phyloP scores from a whole-genome alignment of 768 basidiomycete genomes.

The Pleurotus platypus region DNA sequence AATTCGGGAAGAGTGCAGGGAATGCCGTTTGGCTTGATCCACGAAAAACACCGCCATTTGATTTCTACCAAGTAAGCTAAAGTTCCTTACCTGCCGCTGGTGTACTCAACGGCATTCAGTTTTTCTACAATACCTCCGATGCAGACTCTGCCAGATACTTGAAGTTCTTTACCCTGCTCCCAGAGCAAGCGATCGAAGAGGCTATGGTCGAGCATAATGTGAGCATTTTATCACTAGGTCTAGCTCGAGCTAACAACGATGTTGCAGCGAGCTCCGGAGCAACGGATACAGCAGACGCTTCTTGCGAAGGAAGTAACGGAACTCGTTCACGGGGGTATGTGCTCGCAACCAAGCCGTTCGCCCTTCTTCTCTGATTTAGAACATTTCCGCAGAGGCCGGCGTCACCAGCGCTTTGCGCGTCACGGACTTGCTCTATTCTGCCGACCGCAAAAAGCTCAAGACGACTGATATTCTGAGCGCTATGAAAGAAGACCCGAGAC shows the following conservation, averaged over 20 bases:
- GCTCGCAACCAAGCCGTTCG: conserved; percentile 20
- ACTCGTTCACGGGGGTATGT: conserved; percentile 35
- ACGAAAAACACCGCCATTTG: conserved; percentile 76
- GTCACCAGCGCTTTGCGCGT: conserved; percentile 36
- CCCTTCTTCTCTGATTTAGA: neutral
- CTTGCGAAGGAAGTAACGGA: conserved; percentile 53
- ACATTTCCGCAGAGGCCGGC: conserved; percentile 29
- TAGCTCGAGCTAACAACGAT: neutral
- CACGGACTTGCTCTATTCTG: conserved; percentile 41
- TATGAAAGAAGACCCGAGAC: conserved; percentile 62
- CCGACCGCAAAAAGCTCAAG: conserved; percentile 41
- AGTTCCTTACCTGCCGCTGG: neutral
- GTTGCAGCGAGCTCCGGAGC: conserved; percentile 36
- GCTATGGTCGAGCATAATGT: conserved; percentile 62
- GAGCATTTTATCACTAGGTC: conserved; percentile 2
- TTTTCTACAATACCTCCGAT: conserved; percentile 82
- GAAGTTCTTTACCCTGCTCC: conserved; percentile 77
- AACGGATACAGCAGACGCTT: conserved; percentile 41
- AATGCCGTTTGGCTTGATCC: conserved; percentile 92
- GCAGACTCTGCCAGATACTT: conserved; percentile 78
- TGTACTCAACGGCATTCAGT: conserved; percentile 44
- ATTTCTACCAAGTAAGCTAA: conserved; percentile 84
- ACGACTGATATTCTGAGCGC: conserved; percentile 57
- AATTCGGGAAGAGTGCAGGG: conserved; percentile 96
- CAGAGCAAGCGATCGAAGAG: conserved; percentile 50